phyloP scores from a whole-genome alignment of 179 eudicot genomes.

The Corrigiola litoralis region DNA sequence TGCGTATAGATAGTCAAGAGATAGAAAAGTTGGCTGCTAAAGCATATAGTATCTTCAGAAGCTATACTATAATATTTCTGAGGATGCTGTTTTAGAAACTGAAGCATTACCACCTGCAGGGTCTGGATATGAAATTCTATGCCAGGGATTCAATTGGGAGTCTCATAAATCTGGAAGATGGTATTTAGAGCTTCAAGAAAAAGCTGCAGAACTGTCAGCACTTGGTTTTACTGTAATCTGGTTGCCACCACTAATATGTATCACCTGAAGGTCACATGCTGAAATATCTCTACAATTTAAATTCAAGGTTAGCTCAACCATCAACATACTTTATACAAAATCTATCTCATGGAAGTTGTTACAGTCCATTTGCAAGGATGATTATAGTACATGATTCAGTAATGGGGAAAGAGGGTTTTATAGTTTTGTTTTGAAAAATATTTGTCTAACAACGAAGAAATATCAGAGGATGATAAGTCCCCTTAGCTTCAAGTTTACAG shows the following conservation, averaged over 20 bases:
- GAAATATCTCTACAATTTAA: constrained; percentile 80
- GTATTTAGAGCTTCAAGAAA: constrained; percentile 75
- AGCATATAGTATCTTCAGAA: constrained; percentile 86
- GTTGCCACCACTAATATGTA: constrained; percentile 98
- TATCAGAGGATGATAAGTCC: no score
- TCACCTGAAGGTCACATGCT: constrained; percentile 99
- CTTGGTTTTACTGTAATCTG: constrained; percentile 86
- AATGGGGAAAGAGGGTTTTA: no score
- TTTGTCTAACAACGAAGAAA: no score
- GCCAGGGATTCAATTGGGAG: constrained; percentile 99
- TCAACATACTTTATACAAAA: background rate
- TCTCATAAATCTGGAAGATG: constrained; percentile 93
- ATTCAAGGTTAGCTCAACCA: constrained; percentile 63
- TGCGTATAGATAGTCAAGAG: no score
- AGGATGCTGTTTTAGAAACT: constrained; percentile 26
- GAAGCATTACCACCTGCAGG: constrained; percentile 53
- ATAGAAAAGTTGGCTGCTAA: constrained; percentile 98
- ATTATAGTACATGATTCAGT: no score
- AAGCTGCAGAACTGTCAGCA: constrained; percentile 58
- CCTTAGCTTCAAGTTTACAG: no score
- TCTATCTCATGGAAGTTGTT: background rate
- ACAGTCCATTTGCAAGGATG: no score
- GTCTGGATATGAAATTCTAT: constrained; percentile 80
- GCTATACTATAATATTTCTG: constrained; percentile 42
- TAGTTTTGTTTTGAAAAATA: no score